A percentile compares a stretch with the other conserved stretches of the same genome.
Evolutionary conservation across 2,329 filamentous ascomycete genomes (phyloP).

Genomic region (Xylariaceae sp.): DNA sequence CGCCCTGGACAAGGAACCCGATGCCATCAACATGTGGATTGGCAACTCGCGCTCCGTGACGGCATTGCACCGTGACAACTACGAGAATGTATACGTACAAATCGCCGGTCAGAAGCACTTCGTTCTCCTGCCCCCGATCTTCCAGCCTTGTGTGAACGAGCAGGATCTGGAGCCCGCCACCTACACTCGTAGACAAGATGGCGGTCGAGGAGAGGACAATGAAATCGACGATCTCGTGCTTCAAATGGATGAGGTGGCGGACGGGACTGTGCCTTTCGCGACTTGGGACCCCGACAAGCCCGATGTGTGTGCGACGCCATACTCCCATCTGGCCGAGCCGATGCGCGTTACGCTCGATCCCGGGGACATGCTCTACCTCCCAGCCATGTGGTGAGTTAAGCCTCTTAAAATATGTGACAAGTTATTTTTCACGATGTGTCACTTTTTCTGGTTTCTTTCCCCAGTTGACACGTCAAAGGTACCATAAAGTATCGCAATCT

Average conservation of each 20-base stretch:
- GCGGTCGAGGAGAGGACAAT: background rate
- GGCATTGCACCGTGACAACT: constrained; percentile 74
- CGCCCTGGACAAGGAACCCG: constrained; percentile 57
- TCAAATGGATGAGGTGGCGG: constrained; percentile 11
- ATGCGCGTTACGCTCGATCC: constrained; percentile 62
- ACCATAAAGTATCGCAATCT: constrained; percentile 74
- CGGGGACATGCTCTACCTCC: constrained; percentile 78
- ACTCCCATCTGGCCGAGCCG: constrained; percentile 55
- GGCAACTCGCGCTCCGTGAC: constrained; percentile 66
- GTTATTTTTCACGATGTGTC: background rate
- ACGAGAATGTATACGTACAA: constrained; percentile 81
- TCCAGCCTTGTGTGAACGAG: constrained; percentile 65
- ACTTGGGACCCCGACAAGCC: constrained; percentile 69
- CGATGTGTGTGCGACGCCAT: constrained; percentile 44
- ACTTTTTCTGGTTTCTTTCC: background rate
- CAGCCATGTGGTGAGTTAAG: constrained; percentile 63
- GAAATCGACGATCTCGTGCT: constrained; percentile 5
- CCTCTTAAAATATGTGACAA: background rate
- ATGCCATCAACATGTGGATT: constrained; percentile 80
- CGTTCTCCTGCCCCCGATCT: constrained; percentile 65
- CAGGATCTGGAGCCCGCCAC: constrained; percentile 49
- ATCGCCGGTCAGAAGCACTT: constrained; percentile 70
- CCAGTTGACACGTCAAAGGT: constrained; percentile 38
- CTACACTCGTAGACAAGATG: constrained; percentile 43
- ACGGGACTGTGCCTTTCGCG: constrained; percentile 55